phyloP scores from a whole-genome alignment of 495 filamentous ascomycete species.

The Aspergillus kassunensis region DNA sequence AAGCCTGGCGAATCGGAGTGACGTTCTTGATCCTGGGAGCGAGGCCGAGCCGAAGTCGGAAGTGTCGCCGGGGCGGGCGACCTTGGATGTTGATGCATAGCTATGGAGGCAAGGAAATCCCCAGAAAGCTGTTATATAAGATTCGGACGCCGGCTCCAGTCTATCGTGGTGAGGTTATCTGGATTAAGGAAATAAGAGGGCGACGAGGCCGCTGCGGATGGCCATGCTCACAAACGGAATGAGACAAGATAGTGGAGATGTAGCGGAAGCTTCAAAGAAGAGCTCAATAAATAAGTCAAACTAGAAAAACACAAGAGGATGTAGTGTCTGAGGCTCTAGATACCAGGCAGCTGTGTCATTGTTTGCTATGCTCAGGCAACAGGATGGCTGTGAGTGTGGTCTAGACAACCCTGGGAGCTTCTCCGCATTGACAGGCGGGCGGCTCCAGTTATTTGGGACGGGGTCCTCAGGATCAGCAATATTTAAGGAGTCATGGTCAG shows the following conservation, averaged over 20 bases:
- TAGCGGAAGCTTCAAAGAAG: neutral
- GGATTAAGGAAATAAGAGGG: conserved; percentile 32
- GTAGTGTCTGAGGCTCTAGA: conserved; percentile 14
- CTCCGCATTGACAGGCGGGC: conserved; percentile 39
- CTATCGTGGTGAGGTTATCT: conserved; percentile 26
- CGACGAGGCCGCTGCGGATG: conserved; percentile 26
- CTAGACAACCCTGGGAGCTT: conserved; percentile 38
- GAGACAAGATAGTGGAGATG: conserved; percentile 3
- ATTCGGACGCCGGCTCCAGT: conserved; percentile 7
- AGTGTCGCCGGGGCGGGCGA: conserved; percentile 63
- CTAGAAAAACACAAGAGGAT: conserved; percentile 8
- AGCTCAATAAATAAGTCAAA: conserved; percentile 10
- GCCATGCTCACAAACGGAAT: conserved; percentile 39
- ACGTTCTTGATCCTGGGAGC: conserved; percentile 61
- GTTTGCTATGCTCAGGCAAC: conserved; percentile 25
- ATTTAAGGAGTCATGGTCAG: conserved; percentile 23
- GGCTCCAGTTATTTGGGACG: conserved; percentile 27
- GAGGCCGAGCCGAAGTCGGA: conserved; percentile 60
- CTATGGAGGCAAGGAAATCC: conserved; percentile 1
- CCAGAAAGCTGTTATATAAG: conserved; percentile 13
- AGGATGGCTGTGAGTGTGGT: conserved; percentile 24
- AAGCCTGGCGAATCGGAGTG: conserved; percentile 30
- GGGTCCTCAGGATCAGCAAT: conserved; percentile 20
- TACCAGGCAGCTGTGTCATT: conserved; percentile 26
- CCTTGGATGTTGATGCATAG: conserved; percentile 83